Evolutionary conservation across 805 yeast species (phyloP), one percentile per base, ranked within the genome.

Genomic region (Pichia thaimueangensis): DNA sequence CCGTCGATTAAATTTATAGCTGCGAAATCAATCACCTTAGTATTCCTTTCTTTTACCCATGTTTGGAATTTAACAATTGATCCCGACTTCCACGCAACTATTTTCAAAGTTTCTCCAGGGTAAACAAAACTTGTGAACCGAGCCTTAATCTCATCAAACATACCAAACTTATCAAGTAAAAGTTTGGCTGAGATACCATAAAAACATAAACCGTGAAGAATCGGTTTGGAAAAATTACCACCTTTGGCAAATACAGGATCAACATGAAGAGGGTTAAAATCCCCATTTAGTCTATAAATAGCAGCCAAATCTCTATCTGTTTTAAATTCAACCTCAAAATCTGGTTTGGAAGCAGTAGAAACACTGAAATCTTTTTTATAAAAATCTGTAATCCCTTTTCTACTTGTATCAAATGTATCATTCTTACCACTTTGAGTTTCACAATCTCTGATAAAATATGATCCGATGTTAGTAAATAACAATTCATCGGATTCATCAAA

Each of bases 251-350:
- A 83, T 24, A 62, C 70, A 16, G 97, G 97, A 67, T 91, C 97
- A 59, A 91, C 82, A 68, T 89, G 98, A 54, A 91, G 74, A 47
- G 98, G 98, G 64, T 91, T 91, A 63, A 80, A 81, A 69, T 91
- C 98, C 42, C 96, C 97, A 47, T 91, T 82, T 47, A 91, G 70
- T 62, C 98, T 78, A 69, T 91, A 91, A 43, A 89, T 65, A 4
- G 95, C 86, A 35, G 97, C 97, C 62, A 80, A 87, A 61, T 88
- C 85, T 33, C 63, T 69, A 22, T 72, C 59, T 2, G 93, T 84
- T 50, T 72, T 64, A 54, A 77, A 73, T 33, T 71, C 75, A 35
- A 64, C 61, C 43, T 73, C 78, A 56, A 75, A 84, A 58, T 85
- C 94, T 6, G 96, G 93, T 21, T 62, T 25, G 11, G 13, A 8